Evolutionary conservation across 148 eudicot species (phyloP).

Genomic region (Selenicereus undatus): DNA sequence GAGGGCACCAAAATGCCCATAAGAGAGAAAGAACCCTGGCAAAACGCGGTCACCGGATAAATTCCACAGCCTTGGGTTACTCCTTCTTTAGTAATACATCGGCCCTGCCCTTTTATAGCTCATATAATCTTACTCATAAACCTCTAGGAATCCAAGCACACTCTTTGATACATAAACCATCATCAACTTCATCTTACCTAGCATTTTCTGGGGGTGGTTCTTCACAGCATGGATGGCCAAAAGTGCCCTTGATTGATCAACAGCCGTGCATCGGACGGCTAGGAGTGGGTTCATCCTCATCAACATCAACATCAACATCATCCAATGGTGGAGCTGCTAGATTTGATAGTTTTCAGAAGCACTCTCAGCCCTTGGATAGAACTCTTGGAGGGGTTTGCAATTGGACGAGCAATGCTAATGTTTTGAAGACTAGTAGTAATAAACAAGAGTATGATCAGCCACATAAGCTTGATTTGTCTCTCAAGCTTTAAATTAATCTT

Average conservation of each 20-base stretch:
- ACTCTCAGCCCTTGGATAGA: conserved; percentile 31
- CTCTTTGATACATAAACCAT: conserved; percentile 34
- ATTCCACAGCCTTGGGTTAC: conserved; percentile 14
- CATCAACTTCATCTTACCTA: background rate
- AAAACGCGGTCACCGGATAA: conserved; percentile 25
- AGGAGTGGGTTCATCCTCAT: conserved; percentile 27
- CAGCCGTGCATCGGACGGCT: conserved; percentile 53
- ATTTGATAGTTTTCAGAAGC: conserved; percentile 38
- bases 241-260: conserved; percentile 50
- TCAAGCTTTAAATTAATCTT: conserved; percentile 43
- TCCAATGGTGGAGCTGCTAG: conserved; percentile 44
- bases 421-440: conserved; percentile 22
- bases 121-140: conserved; percentile 8
- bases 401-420: conserved; percentile 26
- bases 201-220: conserved; percentile 20
- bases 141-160: conserved; percentile 35
- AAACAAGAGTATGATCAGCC: conserved; percentile 56
- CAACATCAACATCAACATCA: conserved; percentile 21
- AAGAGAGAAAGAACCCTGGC: conserved; percentile 59
- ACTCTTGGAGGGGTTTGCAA: conserved; percentile 21
- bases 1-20: conserved; percentile 95
- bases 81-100: conserved; percentile 20
- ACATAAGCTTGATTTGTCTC: conserved; percentile 74
- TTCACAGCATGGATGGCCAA: conserved; percentile 38
- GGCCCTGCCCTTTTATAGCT: conserved; percentile 25